Evolutionary conservation across 192 early-diverging fungal genomes (phyloP), one percentile per base, ranked within the genome.

Genomic region (Mortierella claussenii): DNA sequence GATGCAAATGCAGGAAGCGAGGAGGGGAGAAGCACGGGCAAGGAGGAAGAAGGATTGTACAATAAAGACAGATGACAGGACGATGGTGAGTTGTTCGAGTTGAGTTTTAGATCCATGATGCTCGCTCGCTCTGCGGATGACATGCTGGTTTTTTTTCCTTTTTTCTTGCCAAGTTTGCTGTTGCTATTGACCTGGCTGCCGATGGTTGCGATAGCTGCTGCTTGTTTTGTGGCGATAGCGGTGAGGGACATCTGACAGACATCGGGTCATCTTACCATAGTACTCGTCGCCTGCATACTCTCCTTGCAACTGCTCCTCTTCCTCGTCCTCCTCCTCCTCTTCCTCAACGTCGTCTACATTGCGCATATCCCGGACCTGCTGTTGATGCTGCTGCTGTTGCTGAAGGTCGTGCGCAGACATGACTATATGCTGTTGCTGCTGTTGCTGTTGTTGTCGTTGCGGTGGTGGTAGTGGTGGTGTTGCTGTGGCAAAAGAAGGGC

Each of bases 231-330:
- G 17, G 40, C 8, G 8, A 42, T 42, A 8, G 10, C 17, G 8
- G 40, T 42, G 17, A 42, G 17, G 17, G 17, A 42, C 10, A n/a
- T 10, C 34, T n/a, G n/a, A n/a, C n/a, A n/a, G n/a, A n/a, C n/a
- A n/a, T n/a, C n/a, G n/a, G n/a, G n/a, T n/a, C n/a, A n/a, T n/a
- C 56, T 57, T 66, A 75, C 71, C 71, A 55, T 75, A 75, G 52
- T 75, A 75, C 21, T 65, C 63, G 5, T 75, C 71, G 43, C 51
- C 64, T 9, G 44, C 58, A n/a, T 75, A 75, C 20, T 75, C 71
- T 7, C 63, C 63, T 43, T 65, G 63, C 4, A 66, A 44, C 31
- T 66, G 71, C 51, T 66, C 71, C 6, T 75, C 62, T 0, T 74
- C 70, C 9, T 73, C 69, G n/a, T 74, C 69, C 23, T 73, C 69